Percentiles rank a stretch among this genome's conserved stretches.
phyloP scores from a whole-genome alignment of 352 stramenopile genomes.

The Pythium sp. region DNA sequence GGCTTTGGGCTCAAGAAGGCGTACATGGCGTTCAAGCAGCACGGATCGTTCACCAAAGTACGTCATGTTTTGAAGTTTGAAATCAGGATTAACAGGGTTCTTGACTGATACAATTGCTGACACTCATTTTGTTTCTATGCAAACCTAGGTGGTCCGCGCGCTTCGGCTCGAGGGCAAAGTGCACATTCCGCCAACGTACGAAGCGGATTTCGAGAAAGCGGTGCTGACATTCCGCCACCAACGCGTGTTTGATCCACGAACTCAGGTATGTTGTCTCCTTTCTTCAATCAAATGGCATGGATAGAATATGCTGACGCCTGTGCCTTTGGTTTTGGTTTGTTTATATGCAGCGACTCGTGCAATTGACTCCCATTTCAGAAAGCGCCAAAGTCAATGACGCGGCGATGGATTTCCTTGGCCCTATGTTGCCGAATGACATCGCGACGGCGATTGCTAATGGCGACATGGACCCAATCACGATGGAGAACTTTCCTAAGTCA shows the following conservation, averaged over 20 bases:
- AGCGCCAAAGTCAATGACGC: conserved; percentile 27
- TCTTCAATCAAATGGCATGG: too few species aligned
- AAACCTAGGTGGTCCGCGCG: conserved; percentile 44
- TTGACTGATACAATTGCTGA: background rate
- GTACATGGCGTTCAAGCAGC: conserved; percentile 67
- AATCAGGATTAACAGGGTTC: too few species aligned
- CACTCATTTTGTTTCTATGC: background rate
- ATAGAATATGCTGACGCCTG: background rate
- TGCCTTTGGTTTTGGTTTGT: background rate
- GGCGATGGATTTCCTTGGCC: conserved; percentile 64
- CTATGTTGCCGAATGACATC: conserved; percentile 38
- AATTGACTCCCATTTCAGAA: conserved; percentile 52
- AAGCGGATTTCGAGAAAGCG: conserved; percentile 57
- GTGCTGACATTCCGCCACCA: conserved; percentile 71
- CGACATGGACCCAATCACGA: conserved; percentile 74
- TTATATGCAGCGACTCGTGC: conserved; percentile 47
- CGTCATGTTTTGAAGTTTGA: too few species aligned
- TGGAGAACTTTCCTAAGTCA: conserved; percentile 33
- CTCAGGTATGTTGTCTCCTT: conserved; percentile 28
- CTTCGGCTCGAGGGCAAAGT: conserved; percentile 69
- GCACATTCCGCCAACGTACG: conserved; percentile 48
- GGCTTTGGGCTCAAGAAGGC: conserved; percentile 84
- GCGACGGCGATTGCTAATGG: conserved; percentile 61
- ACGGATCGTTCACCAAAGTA: conserved; percentile 69
- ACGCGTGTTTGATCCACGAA: conserved; percentile 58